These are phyloP conservation scores for Xerophyta viscosa DNA, from an alignment of 106 monocot genomes.

Conservation along the genomic window DNA sequence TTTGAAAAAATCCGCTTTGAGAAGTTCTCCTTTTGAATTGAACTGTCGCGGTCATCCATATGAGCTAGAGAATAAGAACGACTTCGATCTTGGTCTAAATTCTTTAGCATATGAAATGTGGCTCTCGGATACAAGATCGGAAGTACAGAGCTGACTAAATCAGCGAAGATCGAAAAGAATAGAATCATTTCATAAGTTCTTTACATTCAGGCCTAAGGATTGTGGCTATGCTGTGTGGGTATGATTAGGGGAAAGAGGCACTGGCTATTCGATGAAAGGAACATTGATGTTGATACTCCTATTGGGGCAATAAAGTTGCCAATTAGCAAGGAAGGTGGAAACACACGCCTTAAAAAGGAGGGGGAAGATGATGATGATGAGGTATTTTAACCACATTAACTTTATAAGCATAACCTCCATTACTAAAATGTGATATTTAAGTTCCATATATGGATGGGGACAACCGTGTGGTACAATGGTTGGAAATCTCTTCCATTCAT, in stretches of 20 bases:
- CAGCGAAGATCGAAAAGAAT: conserved; percentile 10
- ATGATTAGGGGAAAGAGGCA: conserved; percentile 45
- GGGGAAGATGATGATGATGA: conserved; percentile 12
- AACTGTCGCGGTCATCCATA: conserved; percentile 14
- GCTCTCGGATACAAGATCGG: conserved; percentile 19
- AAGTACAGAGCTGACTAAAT: conserved; percentile 1
- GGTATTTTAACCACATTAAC: too few relatives aligned
- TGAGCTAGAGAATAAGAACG: conserved; percentile 29
- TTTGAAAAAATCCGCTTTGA: conserved; percentile 21
- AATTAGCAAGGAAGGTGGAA: conserved; percentile 38
- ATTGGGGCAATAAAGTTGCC: conserved; percentile 45
- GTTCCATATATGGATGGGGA: too few relatives aligned
- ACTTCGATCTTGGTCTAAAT: conserved; percentile 22
- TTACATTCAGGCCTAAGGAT: conserved; percentile 25
- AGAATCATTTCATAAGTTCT: conserved; percentile 16
- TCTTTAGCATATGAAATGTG: conserved; percentile 16
- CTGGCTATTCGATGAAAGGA: conserved; percentile 40
- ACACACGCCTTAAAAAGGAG: conserved; percentile 40
- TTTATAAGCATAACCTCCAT: too few relatives aligned
- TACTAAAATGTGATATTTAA: too few relatives aligned
- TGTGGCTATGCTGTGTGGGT: conserved; percentile 28
- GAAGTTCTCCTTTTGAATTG: conserved; percentile 24
- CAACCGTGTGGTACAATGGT: too few relatives aligned
- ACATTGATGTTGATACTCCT: conserved; percentile 40
- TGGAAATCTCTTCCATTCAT: too few relatives aligned